phyloP scores from a whole-genome alignment of 345 rosid species.

The Syzygium grande region DNA sequence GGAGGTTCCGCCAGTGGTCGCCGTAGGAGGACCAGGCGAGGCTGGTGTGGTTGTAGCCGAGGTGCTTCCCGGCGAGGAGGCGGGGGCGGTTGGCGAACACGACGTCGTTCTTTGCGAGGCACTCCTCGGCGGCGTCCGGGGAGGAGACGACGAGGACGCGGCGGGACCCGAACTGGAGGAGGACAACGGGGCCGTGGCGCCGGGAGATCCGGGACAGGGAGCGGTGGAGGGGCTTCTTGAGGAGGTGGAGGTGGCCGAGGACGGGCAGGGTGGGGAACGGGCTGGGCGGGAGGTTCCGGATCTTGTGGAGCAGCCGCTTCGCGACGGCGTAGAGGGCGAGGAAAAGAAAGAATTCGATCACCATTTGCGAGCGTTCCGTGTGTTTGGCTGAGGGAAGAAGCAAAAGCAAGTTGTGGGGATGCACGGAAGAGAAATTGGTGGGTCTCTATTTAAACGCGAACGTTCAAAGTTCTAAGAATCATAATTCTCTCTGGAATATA shows the following conservation, averaged over 20 bases:
- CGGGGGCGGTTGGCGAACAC: slow-evolving; percentile 22
- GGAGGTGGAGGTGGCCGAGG: slow-evolving; percentile 26
- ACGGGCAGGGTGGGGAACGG: slow-evolving; percentile 22
- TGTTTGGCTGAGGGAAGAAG: neutral
- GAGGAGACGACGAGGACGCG: slow-evolving; percentile 17
- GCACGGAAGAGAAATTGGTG: neutral
- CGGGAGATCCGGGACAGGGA: neutral
- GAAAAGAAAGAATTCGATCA: neutral
- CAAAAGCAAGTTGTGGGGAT: neutral
- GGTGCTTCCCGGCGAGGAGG: slow-evolving; percentile 3
- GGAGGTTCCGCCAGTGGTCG: slow-evolving; percentile 14
- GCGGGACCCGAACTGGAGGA: slow-evolving; percentile 17
- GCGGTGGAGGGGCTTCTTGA: slow-evolving; percentile 15
- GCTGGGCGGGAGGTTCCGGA: slow-evolving; percentile 20
- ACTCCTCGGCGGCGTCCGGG: slow-evolving; percentile 12
- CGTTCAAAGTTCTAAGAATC: neutral
- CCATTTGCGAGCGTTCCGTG: neutral
- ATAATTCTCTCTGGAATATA: neutral
- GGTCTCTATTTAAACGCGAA: neutral
- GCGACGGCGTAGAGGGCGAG: slow-evolving; percentile 1
- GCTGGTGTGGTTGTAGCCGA: slow-evolving; percentile 13
- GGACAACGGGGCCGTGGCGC: slow-evolving; percentile 11
- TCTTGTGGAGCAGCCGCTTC: slow-evolving; percentile 3
- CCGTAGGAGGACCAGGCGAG: slow-evolving; percentile 16
- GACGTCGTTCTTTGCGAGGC: slow-evolving; percentile 18